These are phyloP conservation scores for Microcera coccophila DNA, from an alignment of 2,329 filamentous ascomycete species.

Conservation along the genomic window DNA sequence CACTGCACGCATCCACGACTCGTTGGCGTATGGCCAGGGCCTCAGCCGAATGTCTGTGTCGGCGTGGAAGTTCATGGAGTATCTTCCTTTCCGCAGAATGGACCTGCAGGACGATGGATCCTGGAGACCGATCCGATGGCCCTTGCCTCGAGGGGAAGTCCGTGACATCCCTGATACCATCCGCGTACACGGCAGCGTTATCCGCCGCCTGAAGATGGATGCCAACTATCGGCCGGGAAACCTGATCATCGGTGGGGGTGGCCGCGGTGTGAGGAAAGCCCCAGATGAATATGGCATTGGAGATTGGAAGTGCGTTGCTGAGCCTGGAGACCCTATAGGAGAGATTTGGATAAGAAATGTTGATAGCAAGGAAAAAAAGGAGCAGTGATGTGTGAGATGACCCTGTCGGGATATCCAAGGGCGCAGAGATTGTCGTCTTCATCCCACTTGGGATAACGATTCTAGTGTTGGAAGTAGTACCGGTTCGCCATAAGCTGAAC, in stretches of 20 bases:
- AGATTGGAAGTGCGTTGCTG: conserved; percentile 64
- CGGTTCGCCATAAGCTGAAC: too few species aligned
- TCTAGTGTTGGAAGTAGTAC: too few species aligned
- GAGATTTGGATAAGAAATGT: conserved; percentile 52
- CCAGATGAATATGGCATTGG: conserved; percentile 63
- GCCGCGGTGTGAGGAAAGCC: conserved; percentile 61
- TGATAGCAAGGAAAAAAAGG: neutral
- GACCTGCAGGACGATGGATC: conserved; percentile 67
- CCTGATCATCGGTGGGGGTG: conserved; percentile 74
- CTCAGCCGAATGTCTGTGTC: conserved; percentile 53
- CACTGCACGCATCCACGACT: conserved; percentile 62
- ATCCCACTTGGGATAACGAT: too few species aligned
- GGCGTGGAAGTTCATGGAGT: conserved; percentile 76
- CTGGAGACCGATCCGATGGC: conserved; percentile 79
- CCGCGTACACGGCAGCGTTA: conserved; percentile 68
- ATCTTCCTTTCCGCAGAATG: conserved; percentile 76
- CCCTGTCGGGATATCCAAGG: too few species aligned
- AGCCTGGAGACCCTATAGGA: conserved; percentile 63
- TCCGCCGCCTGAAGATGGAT: conserved; percentile 65
- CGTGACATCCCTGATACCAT: conserved; percentile 70
- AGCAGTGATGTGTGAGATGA: too few species aligned
- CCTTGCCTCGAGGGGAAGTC: conserved; percentile 71
- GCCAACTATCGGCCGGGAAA: conserved; percentile 70
- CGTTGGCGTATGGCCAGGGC: conserved; percentile 61
- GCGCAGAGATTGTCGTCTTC: too few species aligned